Evolutionary conservation across 1,284 basidiomycete species (phyloP).

Genomic region (Takashimella tepidaria): DNA sequence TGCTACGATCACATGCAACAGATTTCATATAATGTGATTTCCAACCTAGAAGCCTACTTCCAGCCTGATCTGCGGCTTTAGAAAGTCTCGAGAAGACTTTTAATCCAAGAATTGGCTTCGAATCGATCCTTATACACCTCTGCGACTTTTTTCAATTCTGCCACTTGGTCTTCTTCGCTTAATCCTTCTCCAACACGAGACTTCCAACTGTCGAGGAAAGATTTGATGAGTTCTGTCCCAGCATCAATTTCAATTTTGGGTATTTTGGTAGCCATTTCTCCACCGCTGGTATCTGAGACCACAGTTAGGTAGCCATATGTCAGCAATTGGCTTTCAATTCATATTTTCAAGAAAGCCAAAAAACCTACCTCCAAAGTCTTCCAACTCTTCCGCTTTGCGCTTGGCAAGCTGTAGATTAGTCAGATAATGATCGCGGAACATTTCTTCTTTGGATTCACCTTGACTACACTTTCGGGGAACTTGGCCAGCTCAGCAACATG

Average conservation of each 20-base stretch:
- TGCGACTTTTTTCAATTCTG: slow-evolving; percentile 60
- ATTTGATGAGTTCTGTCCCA: slow-evolving; percentile 74
- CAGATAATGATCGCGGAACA: slow-evolving; percentile 4
- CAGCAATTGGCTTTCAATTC: not conserved
- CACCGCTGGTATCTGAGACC: slow-evolving; percentile 22
- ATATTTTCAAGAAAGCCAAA: not conserved
- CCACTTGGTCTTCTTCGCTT: slow-evolving; percentile 60
- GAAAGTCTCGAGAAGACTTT: slow-evolving; percentile 55
- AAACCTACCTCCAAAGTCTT: slow-evolving; percentile 69
- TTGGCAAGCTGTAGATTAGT: slow-evolving; percentile 66
- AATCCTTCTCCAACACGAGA: slow-evolving; percentile 45
- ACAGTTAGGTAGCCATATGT: too few species aligned
- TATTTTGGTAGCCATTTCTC: slow-evolving; percentile 52
- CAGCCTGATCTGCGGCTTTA: slow-evolving; percentile 24
- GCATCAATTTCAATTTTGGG: slow-evolving; percentile 63
- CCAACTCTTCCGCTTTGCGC: slow-evolving; percentile 90
- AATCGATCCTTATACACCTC: slow-evolving; percentile 64
- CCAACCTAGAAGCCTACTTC: too few species aligned
- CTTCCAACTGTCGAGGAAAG: slow-evolving; percentile 73
- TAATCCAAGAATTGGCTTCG: slow-evolving; percentile 72
- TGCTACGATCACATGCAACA: too few species aligned
- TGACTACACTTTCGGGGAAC: slow-evolving; percentile 90
- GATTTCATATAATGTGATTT: too few species aligned
- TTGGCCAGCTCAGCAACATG: slow-evolving; percentile 95
- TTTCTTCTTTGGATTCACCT: slow-evolving; percentile 52